These are phyloP conservation scores for Ceratobasidium sp. DNA, from an alignment of 1,284 basidiomycete genomes.

Conservation along the genomic window DNA sequence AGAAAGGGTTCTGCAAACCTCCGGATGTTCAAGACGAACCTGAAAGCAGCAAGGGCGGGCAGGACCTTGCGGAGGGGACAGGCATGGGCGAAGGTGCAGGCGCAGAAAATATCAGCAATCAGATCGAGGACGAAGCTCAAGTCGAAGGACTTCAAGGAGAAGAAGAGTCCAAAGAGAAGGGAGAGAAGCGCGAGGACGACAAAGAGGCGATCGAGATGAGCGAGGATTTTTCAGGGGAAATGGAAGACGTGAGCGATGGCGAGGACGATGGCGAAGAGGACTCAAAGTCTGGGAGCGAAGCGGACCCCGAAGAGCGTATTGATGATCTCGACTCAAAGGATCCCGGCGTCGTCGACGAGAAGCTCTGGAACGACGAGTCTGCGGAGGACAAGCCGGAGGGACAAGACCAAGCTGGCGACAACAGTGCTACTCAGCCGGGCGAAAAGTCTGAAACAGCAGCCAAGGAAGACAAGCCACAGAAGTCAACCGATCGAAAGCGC, in stretches of 20 bases:
- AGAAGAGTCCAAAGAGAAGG: conserved; percentile 65
- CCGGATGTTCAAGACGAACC: conserved; percentile 67
- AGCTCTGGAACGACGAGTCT: conserved; percentile 91
- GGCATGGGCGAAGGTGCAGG: conserved; percentile 90
- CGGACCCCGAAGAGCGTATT: conserved; percentile 80
- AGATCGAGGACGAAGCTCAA: conserved; percentile 95
- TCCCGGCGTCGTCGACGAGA: conserved; percentile 91
- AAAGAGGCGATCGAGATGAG: conserved; percentile 67
- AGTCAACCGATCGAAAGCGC: conserved; percentile 54
- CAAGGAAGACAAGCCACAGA: conserved; percentile 67
- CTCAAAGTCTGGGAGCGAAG: conserved; percentile 66
- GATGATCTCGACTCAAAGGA: conserved; percentile 89
- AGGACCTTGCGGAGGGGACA: conserved; percentile 72
- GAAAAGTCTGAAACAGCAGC: conserved; percentile 76
- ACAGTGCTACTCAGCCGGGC: conserved; percentile 50
- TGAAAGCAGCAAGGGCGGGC: conserved; percentile 62
- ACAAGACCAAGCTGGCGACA: conserved; percentile 55
- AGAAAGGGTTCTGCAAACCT: conserved; percentile 93
- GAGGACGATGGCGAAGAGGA: conserved; percentile 65
- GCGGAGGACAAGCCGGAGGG: conserved; percentile 56
- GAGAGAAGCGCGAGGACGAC: conserved; percentile 64
- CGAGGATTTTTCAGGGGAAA: conserved; percentile 75
- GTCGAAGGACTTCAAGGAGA: conserved; percentile 92
- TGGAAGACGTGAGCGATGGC: conserved; percentile 79
- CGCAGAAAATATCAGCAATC: conserved; percentile 86